A percentile compares a stretch with the other conserved stretches of the same genome.
Evolutionary conservation across 2,329 filamentous ascomycete species (phyloP).

Genomic region (Diaporthe ampelina): DNA sequence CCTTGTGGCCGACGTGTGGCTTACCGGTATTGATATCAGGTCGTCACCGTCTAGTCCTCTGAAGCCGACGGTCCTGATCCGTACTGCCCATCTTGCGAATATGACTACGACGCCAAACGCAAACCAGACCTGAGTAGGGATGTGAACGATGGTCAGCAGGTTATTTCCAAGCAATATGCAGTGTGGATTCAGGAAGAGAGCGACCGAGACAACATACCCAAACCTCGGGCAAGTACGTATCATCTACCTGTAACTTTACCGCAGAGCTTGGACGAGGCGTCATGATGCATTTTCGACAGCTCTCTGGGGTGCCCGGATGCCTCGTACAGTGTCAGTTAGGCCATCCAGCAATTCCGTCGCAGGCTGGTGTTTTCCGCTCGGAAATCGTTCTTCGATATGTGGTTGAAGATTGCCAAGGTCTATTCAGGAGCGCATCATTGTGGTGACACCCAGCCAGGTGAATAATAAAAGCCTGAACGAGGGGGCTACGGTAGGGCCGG

Average conservation of each 20-base stretch:
- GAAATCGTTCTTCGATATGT: not conserved
- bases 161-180: too few species aligned
- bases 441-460: not conserved
- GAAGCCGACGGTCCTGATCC: constrained; percentile 38
- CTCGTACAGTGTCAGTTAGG: not conserved
- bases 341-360: not conserved
- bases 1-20: not conserved
- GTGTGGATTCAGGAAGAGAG: not conserved
- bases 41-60: constrained; percentile 37
- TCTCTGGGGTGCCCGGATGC: not conserved
- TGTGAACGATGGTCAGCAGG: not conserved
- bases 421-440: not conserved
- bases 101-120: constrained; percentile 34
- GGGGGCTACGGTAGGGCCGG: not conserved
- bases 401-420: not conserved
- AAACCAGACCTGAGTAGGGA: constrained; percentile 25
- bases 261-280: constrained; percentile 43
- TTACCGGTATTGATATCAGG: constrained; percentile 35
- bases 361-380: not conserved
- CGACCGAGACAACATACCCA: constrained; percentile 24
- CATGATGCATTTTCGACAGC: constrained; percentile 18
- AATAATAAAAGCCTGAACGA: not conserved
- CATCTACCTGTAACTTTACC: constrained; percentile 44
- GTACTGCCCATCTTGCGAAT: constrained; percentile 28
- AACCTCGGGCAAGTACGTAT: constrained; percentile 44